Evolutionary conservation across 805 yeast genomes (phyloP).

Genomic region (Pichia nanzhaoensis): DNA sequence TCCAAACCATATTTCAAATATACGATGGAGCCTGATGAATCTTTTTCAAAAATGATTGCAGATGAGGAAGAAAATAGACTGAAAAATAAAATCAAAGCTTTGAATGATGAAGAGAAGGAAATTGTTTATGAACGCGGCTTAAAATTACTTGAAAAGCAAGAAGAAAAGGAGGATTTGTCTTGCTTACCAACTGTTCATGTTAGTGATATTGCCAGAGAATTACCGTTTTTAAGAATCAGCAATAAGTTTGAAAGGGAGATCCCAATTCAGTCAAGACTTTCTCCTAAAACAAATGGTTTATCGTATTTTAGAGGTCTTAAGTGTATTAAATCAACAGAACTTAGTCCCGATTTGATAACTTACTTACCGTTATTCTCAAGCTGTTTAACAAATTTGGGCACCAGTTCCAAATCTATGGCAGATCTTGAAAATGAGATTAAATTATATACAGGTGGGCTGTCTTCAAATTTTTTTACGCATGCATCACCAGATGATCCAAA

Average conservation of each 20-base stretch:
- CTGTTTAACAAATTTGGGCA: constrained; percentile 84
- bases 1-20: constrained; percentile 58
- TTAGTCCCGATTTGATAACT: constrained; percentile 59
- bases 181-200: constrained; percentile 74
- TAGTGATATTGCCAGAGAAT: constrained; percentile 60
- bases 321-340: constrained; percentile 38
- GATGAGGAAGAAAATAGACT: constrained; percentile 55
- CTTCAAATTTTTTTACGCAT: constrained; percentile 51
- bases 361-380: constrained; percentile 73
- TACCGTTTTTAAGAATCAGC: constrained; percentile 35
- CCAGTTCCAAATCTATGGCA: constrained; percentile 60
- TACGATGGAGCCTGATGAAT: constrained; percentile 64
- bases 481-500: constrained; percentile 46
- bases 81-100: constrained; percentile 31
- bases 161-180: constrained; percentile 63
- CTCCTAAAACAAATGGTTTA: constrained; percentile 63
- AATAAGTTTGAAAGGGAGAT: constrained; percentile 18
- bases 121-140: constrained; percentile 55
- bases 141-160: constrained; percentile 55
- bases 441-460: constrained; percentile 76
- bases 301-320: constrained; percentile 69
- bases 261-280: constrained; percentile 26
- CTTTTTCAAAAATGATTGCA: constrained; percentile 44
- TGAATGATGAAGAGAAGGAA: constrained; percentile 52
- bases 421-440: constrained; percentile 81